A percentile compares a stretch with the other conserved stretches of the same genome.
These are phyloP conservation scores for Calophaca sinica DNA, from an alignment of 306 rosid species.

Conservation along the genomic window DNA sequence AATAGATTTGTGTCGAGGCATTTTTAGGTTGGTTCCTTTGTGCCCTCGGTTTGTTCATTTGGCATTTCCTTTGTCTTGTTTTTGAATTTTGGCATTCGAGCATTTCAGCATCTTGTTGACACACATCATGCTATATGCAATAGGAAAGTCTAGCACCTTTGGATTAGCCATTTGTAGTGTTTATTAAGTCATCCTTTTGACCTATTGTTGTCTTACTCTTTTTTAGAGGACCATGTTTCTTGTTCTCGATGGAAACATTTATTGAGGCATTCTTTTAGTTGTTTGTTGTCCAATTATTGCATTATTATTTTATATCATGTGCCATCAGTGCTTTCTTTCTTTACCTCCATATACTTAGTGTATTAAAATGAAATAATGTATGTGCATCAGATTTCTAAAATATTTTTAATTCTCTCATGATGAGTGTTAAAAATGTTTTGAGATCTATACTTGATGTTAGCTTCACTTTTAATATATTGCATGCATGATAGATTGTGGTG, in stretches of 20 bases:
- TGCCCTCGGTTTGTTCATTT: too few relatives aligned
- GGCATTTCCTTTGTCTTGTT: too few relatives aligned
- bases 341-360: not conserved
- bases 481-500: slow-evolving; percentile 1
- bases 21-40: too few relatives aligned
- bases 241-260: slow-evolving; percentile 9
- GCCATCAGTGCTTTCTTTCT: slow-evolving; percentile 24
- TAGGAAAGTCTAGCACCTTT: slow-evolving; percentile 10
- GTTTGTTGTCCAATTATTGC: slow-evolving; percentile 1
- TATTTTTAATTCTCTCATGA: not conserved
- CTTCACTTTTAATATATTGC: not conserved
- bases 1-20: too few relatives aligned
- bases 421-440: slow-evolving; percentile 16
- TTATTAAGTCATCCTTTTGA: slow-evolving; percentile 32
- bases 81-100: too few relatives aligned
- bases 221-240: slow-evolving; percentile 6
- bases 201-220: slow-evolving; percentile 12
- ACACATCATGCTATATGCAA: not conserved
- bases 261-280: slow-evolving; percentile 2
- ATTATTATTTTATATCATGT: not conserved
- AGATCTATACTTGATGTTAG: slow-evolving; percentile 17
- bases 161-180: slow-evolving; percentile 5
- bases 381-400: not conserved
- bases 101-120: slow-evolving; percentile 29
- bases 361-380: slow-evolving; percentile 2